phyloP scores from a whole-genome alignment of 257 asterid genomes.

The Gentiana straminea region DNA sequence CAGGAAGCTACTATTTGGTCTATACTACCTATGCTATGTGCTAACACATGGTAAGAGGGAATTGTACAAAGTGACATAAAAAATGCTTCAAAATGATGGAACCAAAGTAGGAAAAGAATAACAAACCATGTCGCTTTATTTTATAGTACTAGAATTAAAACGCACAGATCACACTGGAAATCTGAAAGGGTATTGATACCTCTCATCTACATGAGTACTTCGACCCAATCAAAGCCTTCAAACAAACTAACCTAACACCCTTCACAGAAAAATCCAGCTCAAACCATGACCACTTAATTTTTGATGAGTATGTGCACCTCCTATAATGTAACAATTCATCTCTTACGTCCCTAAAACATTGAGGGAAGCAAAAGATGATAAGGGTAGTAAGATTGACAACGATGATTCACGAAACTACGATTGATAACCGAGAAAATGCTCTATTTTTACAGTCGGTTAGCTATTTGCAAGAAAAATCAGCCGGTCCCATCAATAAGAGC shows the following conservation, averaged over 20 bases:
- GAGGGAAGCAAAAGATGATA: no score
- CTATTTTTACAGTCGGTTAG: no score
- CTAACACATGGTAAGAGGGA: neutral
- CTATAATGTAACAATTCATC: no score
- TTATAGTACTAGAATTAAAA: neutral
- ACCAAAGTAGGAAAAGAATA: no score
- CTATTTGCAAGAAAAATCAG: no score
- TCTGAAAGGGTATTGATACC: conserved; percentile 4
- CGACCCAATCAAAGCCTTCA: conserved; percentile 30
- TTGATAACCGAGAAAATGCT: no score
- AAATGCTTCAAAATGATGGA: neutral
- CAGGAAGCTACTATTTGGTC: neutral
- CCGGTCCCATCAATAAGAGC: no score
- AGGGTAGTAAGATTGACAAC: no score
- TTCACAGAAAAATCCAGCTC: conserved; percentile 21
- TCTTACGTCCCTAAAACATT: no score
- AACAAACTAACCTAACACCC: conserved; percentile 19
- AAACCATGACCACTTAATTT: conserved; percentile 31
- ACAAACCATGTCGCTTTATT: no score
- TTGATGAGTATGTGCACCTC: conserved; percentile 17
- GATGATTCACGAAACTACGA: no score
- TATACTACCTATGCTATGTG: neutral
- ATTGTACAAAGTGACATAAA: neutral
- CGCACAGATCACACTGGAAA: neutral
- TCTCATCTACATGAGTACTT: conserved; percentile 37